A percentile compares a stretch with the other conserved stretches of the same genome.
Evolutionary conservation across 2,329 filamentous ascomycete species (phyloP).

Genomic region (Chrysoporthe puriensis): DNA sequence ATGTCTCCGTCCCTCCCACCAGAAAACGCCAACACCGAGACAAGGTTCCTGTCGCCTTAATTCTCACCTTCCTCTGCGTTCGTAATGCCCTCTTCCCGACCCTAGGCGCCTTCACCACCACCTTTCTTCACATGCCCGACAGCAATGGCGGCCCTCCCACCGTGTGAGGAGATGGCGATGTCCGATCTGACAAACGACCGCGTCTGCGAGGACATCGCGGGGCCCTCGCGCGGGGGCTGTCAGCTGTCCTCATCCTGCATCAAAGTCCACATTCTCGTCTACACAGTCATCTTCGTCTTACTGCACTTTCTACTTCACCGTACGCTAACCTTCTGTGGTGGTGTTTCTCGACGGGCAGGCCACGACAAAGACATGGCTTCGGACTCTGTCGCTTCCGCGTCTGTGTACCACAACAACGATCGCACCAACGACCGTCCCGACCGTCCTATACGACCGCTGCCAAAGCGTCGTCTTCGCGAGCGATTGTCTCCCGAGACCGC

Average conservation of each 20-base stretch:
- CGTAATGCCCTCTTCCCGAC: neutral
- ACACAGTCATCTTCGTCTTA: conserved; percentile 10
- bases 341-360: conserved; percentile 40
- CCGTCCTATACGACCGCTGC: conserved; percentile 89
- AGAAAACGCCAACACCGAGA: neutral
- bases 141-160: conserved; percentile 9
- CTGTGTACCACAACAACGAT: conserved; percentile 53
- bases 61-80: neutral
- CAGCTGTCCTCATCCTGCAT: neutral
- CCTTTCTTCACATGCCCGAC: neutral
- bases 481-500: conserved; percentile 84
- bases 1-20: neutral
- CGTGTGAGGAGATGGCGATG: neutral
- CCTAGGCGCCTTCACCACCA: neutral
- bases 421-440: conserved; percentile 58
- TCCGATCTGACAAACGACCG: neutral
- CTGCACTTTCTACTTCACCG: conserved; percentile 29
- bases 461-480: conserved; percentile 85
- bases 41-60: neutral
- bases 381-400: conserved; percentile 72
- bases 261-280: conserved; percentile 16
- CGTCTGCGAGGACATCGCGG: conserved; percentile 1
- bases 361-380: conserved; percentile 61
- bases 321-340: conserved; percentile 38
- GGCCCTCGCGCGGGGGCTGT: conserved; percentile 9